Evolutionary conservation across 2,329 filamentous ascomycete species (phyloP).

Genomic region (Coniochaeta hoffmannii): DNA sequence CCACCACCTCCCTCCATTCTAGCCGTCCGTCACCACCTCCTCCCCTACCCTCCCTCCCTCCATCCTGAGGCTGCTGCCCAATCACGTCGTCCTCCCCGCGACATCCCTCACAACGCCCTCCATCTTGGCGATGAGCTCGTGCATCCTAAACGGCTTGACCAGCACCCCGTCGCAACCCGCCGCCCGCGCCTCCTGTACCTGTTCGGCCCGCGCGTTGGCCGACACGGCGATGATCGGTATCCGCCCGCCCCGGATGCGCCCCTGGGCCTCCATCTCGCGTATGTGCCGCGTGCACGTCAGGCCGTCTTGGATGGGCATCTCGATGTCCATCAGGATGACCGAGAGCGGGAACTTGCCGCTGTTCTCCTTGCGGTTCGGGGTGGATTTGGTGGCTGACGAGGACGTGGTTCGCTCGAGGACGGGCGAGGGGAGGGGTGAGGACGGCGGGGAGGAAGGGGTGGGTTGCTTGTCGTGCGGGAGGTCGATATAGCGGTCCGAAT

Average conservation of each 20-base stretch:
- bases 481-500: slow-evolving; percentile 16
- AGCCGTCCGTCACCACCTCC: not conserved
- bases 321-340: slow-evolving; percentile 67
- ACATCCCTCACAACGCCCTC: slow-evolving; percentile 32
- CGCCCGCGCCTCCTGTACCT: slow-evolving; percentile 42
- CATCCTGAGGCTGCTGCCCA: too few relatives aligned
- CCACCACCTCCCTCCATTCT: too few relatives aligned
- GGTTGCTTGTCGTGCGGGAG: slow-evolving; percentile 3
- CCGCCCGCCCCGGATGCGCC: slow-evolving; percentile 40
- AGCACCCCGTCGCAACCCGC: slow-evolving; percentile 58
- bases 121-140: slow-evolving; percentile 54
- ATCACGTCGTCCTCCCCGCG: slow-evolving; percentile 3
- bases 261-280: slow-evolving; percentile 49
- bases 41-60: not conserved
- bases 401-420: not conserved
- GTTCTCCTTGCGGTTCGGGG: not conserved
- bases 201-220: slow-evolving; percentile 59
- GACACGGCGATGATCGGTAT: slow-evolving; percentile 61
- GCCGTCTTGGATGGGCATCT: slow-evolving; percentile 70
- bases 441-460: not conserved
- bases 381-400: not conserved
- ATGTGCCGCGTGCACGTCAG: slow-evolving; percentile 59
- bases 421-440: not conserved
- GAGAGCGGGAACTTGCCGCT: slow-evolving; percentile 34
- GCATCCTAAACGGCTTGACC: slow-evolving; percentile 64